These are phyloP conservation scores for Penicillium herquei DNA, from an alignment of 495 filamentous ascomycete genomes.

Conservation along the genomic window DNA sequence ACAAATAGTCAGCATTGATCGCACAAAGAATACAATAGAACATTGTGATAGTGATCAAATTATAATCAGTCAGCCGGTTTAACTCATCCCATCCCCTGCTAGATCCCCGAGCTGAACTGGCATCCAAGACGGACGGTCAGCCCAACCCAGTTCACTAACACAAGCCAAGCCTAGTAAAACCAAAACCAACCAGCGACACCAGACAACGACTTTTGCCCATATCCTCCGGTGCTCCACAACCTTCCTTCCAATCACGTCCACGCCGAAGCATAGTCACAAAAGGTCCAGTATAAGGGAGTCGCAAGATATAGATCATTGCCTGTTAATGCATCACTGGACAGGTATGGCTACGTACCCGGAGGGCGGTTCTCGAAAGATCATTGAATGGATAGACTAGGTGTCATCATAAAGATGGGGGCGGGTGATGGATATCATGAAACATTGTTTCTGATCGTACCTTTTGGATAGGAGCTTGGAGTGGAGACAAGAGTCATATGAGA, in stretches of 20 bases:
- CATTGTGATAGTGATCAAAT: slow-evolving; percentile 10
- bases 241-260: slow-evolving; percentile 58
- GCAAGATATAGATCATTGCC: slow-evolving; percentile 54
- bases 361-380: slow-evolving; percentile 69
- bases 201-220: slow-evolving; percentile 31
- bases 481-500: not conserved
- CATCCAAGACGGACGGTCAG: slow-evolving; percentile 57
- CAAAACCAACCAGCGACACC: slow-evolving; percentile 11
- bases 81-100: slow-evolving; percentile 61
- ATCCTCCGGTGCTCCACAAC: slow-evolving; percentile 76
- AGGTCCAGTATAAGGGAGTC: slow-evolving; percentile 66
- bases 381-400: slow-evolving; percentile 99
- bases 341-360: slow-evolving; percentile 28
- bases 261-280: slow-evolving; percentile 25
- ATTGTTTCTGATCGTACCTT: slow-evolving; percentile 15
- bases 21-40: not conserved
- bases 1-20: slow-evolving; percentile 18
- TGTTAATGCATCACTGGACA: slow-evolving; percentile 20
- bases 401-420: slow-evolving; percentile 68
- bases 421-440: slow-evolving; percentile 1
- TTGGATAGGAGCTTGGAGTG: slow-evolving; percentile 1
- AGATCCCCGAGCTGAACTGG: slow-evolving; percentile 39
- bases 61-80: slow-evolving; percentile 60
- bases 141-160: slow-evolving; percentile 30
- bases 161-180: slow-evolving; percentile 47